Conservation (phyloP, 2,329 filamentous ascomycete species). For the Trichophaea hybrida region DNA sequence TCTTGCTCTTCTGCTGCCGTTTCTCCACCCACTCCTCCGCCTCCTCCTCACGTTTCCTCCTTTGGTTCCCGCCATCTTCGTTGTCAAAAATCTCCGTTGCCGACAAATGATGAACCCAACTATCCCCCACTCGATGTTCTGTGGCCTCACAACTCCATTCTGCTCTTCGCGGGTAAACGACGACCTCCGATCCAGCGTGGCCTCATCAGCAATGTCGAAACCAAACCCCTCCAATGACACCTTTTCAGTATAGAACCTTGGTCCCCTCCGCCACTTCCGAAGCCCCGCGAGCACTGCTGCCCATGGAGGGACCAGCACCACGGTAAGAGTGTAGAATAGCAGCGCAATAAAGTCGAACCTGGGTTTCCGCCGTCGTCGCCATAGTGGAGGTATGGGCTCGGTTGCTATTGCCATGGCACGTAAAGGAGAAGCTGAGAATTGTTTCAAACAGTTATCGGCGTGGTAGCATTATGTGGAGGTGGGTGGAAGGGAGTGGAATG, state of each 20-base stretch:
- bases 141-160: neutral
- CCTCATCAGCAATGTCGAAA: neutral
- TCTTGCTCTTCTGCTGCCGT: constrained; percentile 32
- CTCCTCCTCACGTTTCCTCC: neutral
- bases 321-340: neutral
- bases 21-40: constrained; percentile 3
- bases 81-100: neutral
- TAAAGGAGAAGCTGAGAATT: neutral
- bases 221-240: neutral
- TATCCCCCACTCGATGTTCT: constrained; percentile 2
- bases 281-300: neutral
- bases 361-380: neutral
- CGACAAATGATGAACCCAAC: constrained; percentile 1
- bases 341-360: neutral
- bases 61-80: neutral
- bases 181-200: neutral
- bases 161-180: constrained; percentile 1
- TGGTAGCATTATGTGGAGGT: too few relatives aligned
- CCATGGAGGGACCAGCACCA: neutral
- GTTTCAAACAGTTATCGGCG: too few relatives aligned
- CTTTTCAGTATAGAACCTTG: neutral
- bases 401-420: neutral
- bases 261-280: neutral
- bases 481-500: too few relatives aligned
- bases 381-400: neutral